These are phyloP conservation scores for Pelargonium fulgidum DNA, from an alignment of 441 rosid species.

Conservation along the genomic window DNA sequence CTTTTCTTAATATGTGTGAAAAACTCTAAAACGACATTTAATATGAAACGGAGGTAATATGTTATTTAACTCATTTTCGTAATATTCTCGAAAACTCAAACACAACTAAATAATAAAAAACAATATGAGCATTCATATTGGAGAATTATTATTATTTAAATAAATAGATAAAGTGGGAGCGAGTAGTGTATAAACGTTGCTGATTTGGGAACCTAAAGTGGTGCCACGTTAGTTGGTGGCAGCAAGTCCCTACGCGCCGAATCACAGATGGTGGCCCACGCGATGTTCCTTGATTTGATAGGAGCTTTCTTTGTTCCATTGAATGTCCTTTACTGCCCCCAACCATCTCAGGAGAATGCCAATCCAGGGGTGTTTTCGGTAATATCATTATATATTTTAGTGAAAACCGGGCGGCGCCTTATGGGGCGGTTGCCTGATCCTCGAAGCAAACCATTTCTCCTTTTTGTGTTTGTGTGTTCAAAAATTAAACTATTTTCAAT, in stretches of 20 bases:
- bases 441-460: background rate
- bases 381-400: background rate
- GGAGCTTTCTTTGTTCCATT: constrained; percentile 1
- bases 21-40: no score
- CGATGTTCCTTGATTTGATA: background rate
- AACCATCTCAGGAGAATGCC: background rate
- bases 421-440: background rate
- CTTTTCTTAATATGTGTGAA: no score
- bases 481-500: background rate
- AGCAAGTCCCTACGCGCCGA: background rate
- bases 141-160: no score
- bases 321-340: background rate
- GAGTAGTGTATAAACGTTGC: no score
- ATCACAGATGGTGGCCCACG: background rate
- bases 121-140: no score
- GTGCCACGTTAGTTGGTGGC: no score
- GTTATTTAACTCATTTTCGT: no score
- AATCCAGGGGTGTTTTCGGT: background rate
- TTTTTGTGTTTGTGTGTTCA: background rate
- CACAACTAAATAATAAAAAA: no score
- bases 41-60: no score
- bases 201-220: no score
- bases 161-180: no score
- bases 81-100: no score
- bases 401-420: background rate